Conservation (phyloP, 805 yeast genomes). For the Komagataella populi region DNA sequence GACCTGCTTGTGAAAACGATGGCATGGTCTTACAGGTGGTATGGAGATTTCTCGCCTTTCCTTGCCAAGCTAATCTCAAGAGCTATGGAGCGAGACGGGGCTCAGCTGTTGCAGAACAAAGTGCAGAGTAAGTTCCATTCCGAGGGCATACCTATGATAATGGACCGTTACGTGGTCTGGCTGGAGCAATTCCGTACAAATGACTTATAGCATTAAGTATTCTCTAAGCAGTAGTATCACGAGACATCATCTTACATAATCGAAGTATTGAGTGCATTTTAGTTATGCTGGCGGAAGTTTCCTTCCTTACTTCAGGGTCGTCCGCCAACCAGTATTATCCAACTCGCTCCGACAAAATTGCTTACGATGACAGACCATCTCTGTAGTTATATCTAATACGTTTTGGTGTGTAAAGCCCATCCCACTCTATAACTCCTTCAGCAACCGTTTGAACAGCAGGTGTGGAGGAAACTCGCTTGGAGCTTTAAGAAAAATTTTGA, state of each 20-base stretch:
- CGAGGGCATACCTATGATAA: conserved; percentile 9
- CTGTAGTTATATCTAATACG: background rate
- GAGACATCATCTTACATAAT: background rate
- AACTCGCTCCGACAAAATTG: background rate
- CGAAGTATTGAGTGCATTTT: background rate
- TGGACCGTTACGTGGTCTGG: conserved; percentile 16
- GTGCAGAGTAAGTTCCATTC: conserved; percentile 22
- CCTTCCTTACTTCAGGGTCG: background rate
- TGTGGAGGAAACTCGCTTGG: background rate
- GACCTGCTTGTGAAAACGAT: conserved; percentile 32
- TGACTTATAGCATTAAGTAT: background rate
- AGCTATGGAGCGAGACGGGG: conserved; percentile 24
- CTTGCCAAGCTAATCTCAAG: conserved; percentile 27
- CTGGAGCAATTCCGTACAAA: conserved; percentile 12
- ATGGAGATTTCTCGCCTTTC: conserved; percentile 35
- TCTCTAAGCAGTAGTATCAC: background rate
- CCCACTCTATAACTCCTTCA: background rate
- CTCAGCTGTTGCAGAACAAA: conserved; percentile 23
- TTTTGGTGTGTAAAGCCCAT: background rate
- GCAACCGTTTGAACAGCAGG: background rate
- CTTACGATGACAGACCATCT: background rate
- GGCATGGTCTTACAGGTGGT: conserved; percentile 56
- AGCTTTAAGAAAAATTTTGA: background rate
- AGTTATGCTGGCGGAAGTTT: background rate
- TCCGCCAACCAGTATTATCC: background rate